Evolutionary conservation across 2,329 filamentous ascomycete genomes (phyloP).

Genomic region (Helotiales sp.): DNA sequence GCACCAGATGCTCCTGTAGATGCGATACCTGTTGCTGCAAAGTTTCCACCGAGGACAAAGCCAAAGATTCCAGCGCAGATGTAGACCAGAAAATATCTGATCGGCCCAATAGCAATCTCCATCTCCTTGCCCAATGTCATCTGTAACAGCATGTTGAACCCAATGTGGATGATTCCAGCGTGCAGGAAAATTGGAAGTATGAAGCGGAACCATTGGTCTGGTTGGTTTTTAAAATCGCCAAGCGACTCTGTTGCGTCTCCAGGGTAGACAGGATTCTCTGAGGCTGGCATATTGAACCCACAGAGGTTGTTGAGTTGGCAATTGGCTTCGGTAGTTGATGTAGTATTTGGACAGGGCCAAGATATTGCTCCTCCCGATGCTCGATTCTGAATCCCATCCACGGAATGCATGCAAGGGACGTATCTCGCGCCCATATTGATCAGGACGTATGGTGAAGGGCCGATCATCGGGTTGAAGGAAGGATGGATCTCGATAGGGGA

Average conservation of each 20-base stretch:
- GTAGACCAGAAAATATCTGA: slow-evolving; percentile 89
- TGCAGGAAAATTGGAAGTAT: slow-evolving; percentile 96
- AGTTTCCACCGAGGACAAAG: slow-evolving; percentile 93
- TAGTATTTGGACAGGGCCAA: slow-evolving; percentile 84
- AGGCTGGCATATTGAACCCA: slow-evolving; percentile 62
- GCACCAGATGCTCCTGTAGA: slow-evolving; percentile 89
- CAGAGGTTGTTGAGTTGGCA: slow-evolving; percentile 82
- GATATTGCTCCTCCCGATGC: slow-evolving; percentile 40
- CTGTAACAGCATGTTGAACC: slow-evolving; percentile 92
- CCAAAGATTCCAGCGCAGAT: slow-evolving; percentile 91
- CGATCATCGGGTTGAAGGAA: slow-evolving; percentile 95
- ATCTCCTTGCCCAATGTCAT: slow-evolving; percentile 89
- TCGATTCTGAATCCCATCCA: slow-evolving; percentile 61
- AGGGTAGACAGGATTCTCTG: slow-evolving; percentile 37
- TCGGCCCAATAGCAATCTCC: slow-evolving; percentile 83
- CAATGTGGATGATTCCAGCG: slow-evolving; percentile 90
- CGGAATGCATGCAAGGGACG: slow-evolving; percentile 91
- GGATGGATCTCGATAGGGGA: slow-evolving; percentile 61
- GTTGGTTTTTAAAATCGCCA: slow-evolving; percentile 47
- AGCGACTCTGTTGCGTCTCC: slow-evolving; percentile 39
- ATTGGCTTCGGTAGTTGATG: slow-evolving; percentile 53
- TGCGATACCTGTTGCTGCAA: slow-evolving; percentile 75
- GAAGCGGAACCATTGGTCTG: slow-evolving; percentile 97
- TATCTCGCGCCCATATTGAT: slow-evolving; percentile 98
- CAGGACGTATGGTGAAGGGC: slow-evolving; percentile 83